Evolutionary conservation across 2,329 filamentous ascomycete genomes (phyloP), one percentile per base, ranked within the genome.

Genomic region (Fonsecaea monophora): DNA sequence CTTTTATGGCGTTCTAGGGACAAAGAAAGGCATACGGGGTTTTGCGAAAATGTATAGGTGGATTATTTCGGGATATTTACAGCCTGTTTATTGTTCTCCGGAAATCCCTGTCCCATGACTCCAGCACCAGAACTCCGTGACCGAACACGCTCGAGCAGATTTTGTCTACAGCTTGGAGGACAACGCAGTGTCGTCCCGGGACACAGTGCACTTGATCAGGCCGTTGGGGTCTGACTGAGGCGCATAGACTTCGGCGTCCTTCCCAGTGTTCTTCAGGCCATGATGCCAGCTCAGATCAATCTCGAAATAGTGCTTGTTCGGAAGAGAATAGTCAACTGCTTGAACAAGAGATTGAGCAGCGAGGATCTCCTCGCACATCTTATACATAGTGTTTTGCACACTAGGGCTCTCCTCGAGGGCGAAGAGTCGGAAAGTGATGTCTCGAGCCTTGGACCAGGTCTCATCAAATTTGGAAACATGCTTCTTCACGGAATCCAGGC

Each of bases 241-340:
- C 34, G 92, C 94, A 75, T 95, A 97, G 21, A 99, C 94, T 77
- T 97, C 94, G 60, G 95, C 95, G 75, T 99, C 91, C 80, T 92
- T 91, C 79, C 95, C 95, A 0, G 92, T 97, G 82, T 99, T 99
- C 85, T 97, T 92, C 73, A 94, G 78, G 35, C 90, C 93, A 80
- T 98, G 96, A 85, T 97, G 92, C 95, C 95, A 99, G 81, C 91
- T 94, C 76, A 99, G 82, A 77, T 98, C 94, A 79, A 98, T 90
- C 81, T 98, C 94, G 77, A 98, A 98, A 82, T 97, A 98, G 82
- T 99, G 95, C 84, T 97, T 98, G 84, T 99, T 99, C 10, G 95
- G 95, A 75, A 99, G 84, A 8, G 90, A 85, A 78, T 97, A 98
- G 74, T 90, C 87, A 50, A 95, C 92, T 25, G 85, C 84, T 53